Base-by-base conservation (phyloP, 1,284 basidiomycete species). In the Irpex sp. region DNA sequence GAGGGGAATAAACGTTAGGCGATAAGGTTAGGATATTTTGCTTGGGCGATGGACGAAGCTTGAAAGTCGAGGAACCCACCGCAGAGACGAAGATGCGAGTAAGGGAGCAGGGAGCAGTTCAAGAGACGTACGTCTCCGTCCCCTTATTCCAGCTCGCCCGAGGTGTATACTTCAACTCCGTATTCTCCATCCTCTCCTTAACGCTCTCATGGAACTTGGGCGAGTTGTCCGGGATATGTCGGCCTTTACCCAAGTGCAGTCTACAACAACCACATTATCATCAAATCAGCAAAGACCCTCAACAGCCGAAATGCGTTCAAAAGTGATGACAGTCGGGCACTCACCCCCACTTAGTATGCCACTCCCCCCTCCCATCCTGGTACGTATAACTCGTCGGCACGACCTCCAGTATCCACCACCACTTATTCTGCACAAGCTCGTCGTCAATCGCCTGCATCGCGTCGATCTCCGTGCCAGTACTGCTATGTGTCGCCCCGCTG, bases 121-220 rank as follows among this genome's bases (percentile, higher is more conserved):
- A 85, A 11, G 78, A 71, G 26, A 83, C 78, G 67, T 83, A 87
- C 0, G 65, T 70, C 71, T 85, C 83, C n/a, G 73, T 79, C 1
- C 81, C 84, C 9, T 65, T 64, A 38, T 63, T 72, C 79, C 81
- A 88, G 55, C 62, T 67, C 38, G 86, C 86, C 37, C 74, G 76
- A 1, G 86, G 86, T 21, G 69, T 77, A 70, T 88, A 88, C 57
- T 78, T 78, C 64, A 84, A 69, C 15, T 63, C 65, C 38, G 71
- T 54, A 63, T 80, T 75, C 17, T 75, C 71, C 77, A 84, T 84
- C 17, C 86, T 79, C 60, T 78, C 70, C 71, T 79, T 76, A 34
- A 88, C 86, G 4, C 81, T 82, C 40, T 73, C 66, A 68, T 88
- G 86, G 69, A 88, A 83, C 5, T 76, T 75, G 5, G 85, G 83